phyloP scores from a whole-genome alignment of 2,329 filamentous ascomycete genomes.

The Epichloe glyceriae region DNA sequence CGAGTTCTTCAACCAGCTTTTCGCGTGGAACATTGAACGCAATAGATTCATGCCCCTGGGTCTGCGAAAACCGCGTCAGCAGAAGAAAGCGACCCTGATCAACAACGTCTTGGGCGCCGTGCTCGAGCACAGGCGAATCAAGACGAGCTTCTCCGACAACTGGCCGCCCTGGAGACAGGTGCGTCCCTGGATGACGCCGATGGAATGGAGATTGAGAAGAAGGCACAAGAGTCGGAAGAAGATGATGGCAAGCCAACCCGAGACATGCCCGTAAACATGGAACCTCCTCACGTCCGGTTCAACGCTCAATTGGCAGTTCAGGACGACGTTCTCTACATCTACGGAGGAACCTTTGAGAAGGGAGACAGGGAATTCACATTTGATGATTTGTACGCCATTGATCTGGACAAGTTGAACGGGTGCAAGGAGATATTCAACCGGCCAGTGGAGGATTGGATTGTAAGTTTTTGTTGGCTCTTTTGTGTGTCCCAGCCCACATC shows the following conservation, averaged over 20 bases:
- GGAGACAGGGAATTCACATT: conserved; percentile 92
- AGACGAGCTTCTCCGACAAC: conserved; percentile 75
- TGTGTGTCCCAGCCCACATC: background rate
- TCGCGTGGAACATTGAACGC: conserved; percentile 87
- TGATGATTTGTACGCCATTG: conserved; percentile 85
- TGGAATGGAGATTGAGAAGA: conserved; percentile 36
- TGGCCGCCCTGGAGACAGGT: conserved; percentile 73
- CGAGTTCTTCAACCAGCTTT: conserved; percentile 89
- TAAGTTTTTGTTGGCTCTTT: conserved; percentile 24
- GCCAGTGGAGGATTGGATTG: conserved; percentile 72
- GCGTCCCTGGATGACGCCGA: conserved; percentile 43
- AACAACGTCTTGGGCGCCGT: conserved; percentile 45
- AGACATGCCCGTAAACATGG: conserved; percentile 56
- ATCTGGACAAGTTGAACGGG: conserved; percentile 89
- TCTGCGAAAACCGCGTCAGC: conserved; percentile 59
- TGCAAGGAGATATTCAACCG: conserved; percentile 83
- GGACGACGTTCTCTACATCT: conserved; percentile 85
- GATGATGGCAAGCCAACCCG: conserved; percentile 45
- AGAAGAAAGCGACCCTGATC: conserved; percentile 41
- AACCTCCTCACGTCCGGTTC: conserved; percentile 82
- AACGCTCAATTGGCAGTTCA: conserved; percentile 85
- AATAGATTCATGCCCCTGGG: conserved; percentile 85
- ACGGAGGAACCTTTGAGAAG: conserved; percentile 90
- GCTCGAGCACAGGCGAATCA: conserved; percentile 82
- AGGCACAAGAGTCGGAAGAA: conserved; percentile 38